Base-by-base conservation (phyloP, 805 yeast species). In the Myxozyma neotropica region DNA sequence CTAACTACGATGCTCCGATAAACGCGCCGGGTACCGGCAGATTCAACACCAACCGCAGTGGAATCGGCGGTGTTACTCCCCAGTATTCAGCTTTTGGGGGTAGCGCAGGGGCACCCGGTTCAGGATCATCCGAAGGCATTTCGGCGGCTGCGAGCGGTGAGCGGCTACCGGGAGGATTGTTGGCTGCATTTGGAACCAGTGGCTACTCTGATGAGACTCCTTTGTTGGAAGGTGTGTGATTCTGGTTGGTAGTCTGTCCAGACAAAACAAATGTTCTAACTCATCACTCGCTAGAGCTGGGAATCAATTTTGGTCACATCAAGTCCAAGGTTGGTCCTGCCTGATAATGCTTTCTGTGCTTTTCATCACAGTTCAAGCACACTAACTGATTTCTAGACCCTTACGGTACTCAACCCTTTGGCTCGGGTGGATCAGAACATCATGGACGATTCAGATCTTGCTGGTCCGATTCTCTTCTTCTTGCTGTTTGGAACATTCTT, bases 131-230 rank as follows among this genome's bases (percentile, higher is more conserved):
- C 13, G 70, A 70, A 2, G 74, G 72, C n/a, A 74, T 71, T 21
- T 52, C 58, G 75, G 81, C 61, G 8, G 75, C 72, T 7, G 64
- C 61, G n/a, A 39, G 55, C 38, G 66, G 63, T 12, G 77, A 74
- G 40, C 78, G 78, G 54, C 77, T 93, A 51, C 80, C 89, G 0
- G 77, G 83, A 0, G 99, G 99, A 0, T 71, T 91, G 48, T 73
- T 95, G 4, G 96, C 97, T 3, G 99, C 98, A 0, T 86, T 94
- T 69, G 89, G 97, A 1, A 88, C 97, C 0, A 79, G 87, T 0
- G 99, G 99, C 0, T 94, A 94, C 70, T 85, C 96, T 0, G 93
- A 91, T n/a, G 99, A 94, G 73, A 92, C 96, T 0, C 91, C 97
- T 1, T 77, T 94, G 47, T 77, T 94, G 53, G 96, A 94, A 71